Conservation (phyloP, 345 rosid species). For the Dimocarpus longan region DNA sequence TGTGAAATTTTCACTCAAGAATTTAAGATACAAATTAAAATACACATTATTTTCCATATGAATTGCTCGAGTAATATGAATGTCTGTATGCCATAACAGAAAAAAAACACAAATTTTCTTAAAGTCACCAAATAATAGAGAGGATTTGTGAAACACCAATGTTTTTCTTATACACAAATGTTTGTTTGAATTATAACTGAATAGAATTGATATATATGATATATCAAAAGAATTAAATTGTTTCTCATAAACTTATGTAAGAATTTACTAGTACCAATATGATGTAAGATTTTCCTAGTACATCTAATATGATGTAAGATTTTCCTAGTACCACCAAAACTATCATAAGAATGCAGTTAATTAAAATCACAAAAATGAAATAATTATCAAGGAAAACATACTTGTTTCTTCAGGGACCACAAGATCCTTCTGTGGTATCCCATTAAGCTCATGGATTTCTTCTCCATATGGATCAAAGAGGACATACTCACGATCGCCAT, state of each 20-base stretch:
- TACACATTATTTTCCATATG: not conserved
- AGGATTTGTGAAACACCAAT: not conserved
- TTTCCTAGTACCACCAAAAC: not conserved
- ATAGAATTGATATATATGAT: too few relatives aligned
- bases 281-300: not conserved
- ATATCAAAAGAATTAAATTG: too few relatives aligned
- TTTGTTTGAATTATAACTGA: too few relatives aligned
- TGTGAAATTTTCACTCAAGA: not conserved
- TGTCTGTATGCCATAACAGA: not conserved
- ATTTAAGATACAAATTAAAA: not conserved
- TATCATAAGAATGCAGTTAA: not conserved
- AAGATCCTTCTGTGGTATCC: conserved; percentile 31
- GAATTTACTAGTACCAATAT: not conserved
- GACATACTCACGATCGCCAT: conserved; percentile 81
- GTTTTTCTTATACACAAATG: too few relatives aligned
- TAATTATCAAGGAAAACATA: conserved; percentile 15
- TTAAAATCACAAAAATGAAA: not conserved
- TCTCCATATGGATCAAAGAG: conserved; percentile 70
- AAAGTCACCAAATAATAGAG: not conserved
- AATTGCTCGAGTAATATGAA: not conserved
- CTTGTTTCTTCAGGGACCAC: conserved; percentile 53
- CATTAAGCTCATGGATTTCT: conserved; percentile 51
- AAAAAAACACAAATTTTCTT: not conserved
- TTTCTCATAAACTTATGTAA: not conserved
- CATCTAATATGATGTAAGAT: too few relatives aligned